Conservation (phyloP, 2,329 filamentous ascomycete genomes). For the Colletotrichum salicis region DNA sequence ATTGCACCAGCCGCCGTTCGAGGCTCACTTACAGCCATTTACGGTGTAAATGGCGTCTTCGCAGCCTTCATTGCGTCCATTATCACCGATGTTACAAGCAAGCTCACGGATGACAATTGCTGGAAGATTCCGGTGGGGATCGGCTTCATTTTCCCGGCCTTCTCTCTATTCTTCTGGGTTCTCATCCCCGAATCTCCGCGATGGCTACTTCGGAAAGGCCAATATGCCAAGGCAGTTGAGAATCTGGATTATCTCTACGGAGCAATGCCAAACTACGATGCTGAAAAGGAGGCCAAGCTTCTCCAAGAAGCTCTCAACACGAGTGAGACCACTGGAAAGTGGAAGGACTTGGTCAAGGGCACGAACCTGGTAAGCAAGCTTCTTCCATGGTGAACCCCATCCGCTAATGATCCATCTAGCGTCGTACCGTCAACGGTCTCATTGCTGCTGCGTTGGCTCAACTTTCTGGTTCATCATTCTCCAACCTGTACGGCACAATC, state of each 20-base stretch:
- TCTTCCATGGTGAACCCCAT: too few species aligned
- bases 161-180: slow-evolving; percentile 32
- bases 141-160: slow-evolving; percentile 35
- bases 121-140: slow-evolving; percentile 38
- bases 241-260: slow-evolving; percentile 36
- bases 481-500: slow-evolving; percentile 38
- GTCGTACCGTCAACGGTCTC: slow-evolving; percentile 29
- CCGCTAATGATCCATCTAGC: neutral
- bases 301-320: slow-evolving; percentile 31
- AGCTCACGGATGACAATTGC: slow-evolving; percentile 30
- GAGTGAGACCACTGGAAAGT: slow-evolving; percentile 17
- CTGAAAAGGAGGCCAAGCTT: slow-evolving; percentile 34
- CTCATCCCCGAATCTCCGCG: slow-evolving; percentile 42
- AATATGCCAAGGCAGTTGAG: slow-evolving; percentile 30
- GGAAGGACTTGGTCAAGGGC: slow-evolving; percentile 30
- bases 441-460: slow-evolving; percentile 25
- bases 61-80: slow-evolving; percentile 38
- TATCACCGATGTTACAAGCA: slow-evolving; percentile 38
- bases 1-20: slow-evolving; percentile 38
- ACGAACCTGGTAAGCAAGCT: slow-evolving; percentile 18
- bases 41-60: slow-evolving; percentile 38
- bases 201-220: slow-evolving; percentile 41
- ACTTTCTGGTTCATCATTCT: slow-evolving; percentile 38
- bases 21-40: slow-evolving; percentile 36
- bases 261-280: slow-evolving; percentile 30